Evolutionary conservation across 331 rosid species (phyloP), one percentile per base, ranked within the genome.

Genomic region (Prunus yedoensis): DNA sequence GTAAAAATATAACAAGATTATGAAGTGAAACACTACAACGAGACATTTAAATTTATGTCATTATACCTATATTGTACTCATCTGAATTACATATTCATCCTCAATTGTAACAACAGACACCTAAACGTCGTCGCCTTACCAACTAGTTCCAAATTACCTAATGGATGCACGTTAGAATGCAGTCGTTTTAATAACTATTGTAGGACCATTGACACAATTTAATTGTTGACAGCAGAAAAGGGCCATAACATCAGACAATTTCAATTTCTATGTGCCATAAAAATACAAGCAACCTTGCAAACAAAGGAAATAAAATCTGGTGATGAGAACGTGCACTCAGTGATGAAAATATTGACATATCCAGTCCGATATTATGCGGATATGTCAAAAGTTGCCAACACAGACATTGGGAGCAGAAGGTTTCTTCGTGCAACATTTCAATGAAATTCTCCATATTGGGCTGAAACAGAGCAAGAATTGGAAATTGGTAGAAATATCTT

Each of bases 1-100:
- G 70, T n/a, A 57, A n/a, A 38, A 43, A 63, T 35, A 54, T 49
- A 64, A 43, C 58, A 17, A 54, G 56, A 69, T 41, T 23, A 76
- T 46, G 38, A 61, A 67, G 53, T 20, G 38, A 59, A 74, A 27
- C 28, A 25, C 58, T 43, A 7, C 23, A 25, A 28, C 21, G 47
- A 71, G 51, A 68, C 20, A 12, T 46, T 16, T 66, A 66, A 13
- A 4, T 20, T 20, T 45, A 43, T 1, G 5, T 3, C 68, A 32
- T n/a, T 66, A 66, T 66, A 43, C 10, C 4, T 4, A 38, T 8
- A 65, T 17, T 21, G 47, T 27, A 49, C 8, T 68, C 41, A 25
- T 51, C 11, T 43, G 35, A 18, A 20, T 70, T 70, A 70, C 46
- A 17, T 17, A 16, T 10, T 35, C 10, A 32, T 30, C 46, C 62